phyloP scores from a whole-genome alignment of 2,329 filamentous ascomycete genomes.

The Fusarium duplospermum region DNA sequence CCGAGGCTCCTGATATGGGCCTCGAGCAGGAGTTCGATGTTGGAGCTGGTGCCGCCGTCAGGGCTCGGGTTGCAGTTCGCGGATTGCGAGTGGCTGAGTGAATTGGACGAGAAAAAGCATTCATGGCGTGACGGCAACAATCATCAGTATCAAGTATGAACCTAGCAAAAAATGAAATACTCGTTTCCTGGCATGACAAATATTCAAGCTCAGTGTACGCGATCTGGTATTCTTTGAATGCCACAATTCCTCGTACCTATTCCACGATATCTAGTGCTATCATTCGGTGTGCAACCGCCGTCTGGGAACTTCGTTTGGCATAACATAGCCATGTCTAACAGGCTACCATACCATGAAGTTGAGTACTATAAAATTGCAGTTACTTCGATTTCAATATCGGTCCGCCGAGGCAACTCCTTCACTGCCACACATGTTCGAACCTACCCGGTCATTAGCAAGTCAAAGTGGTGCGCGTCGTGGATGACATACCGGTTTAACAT shows the following conservation, averaged over 20 bases:
- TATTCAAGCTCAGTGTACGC: neutral
- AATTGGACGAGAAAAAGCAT: constrained; percentile 2
- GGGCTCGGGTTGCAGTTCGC: constrained; percentile 33
- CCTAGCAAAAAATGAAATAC: constrained; percentile 13
- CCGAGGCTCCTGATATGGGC: constrained; percentile 22
- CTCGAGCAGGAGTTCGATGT: constrained; percentile 34
- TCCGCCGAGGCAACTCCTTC: neutral
- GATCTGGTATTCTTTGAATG: too few relatives aligned
- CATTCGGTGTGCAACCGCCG: too few relatives aligned
- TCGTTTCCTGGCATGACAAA: neutral
- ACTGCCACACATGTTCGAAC: neutral
- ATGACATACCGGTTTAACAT: neutral
- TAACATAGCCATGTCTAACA: neutral
- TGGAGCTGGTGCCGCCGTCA: constrained; percentile 31
- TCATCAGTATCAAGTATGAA: constrained; percentile 15
- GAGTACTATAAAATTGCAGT: neutral
- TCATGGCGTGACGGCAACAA: neutral
- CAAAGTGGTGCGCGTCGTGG: neutral
- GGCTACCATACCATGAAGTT: neutral
- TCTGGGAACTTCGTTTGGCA: neutral
- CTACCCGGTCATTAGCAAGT: neutral
- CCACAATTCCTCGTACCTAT: too few relatives aligned
- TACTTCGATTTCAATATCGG: neutral
- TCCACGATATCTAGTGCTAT: too few relatives aligned
- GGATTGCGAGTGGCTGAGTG: constrained; percentile 35